These are phyloP conservation scores for Cutaneotrichosporon arboriforme DNA, from an alignment of 1,284 basidiomycete species.

Conservation along the genomic window DNA sequence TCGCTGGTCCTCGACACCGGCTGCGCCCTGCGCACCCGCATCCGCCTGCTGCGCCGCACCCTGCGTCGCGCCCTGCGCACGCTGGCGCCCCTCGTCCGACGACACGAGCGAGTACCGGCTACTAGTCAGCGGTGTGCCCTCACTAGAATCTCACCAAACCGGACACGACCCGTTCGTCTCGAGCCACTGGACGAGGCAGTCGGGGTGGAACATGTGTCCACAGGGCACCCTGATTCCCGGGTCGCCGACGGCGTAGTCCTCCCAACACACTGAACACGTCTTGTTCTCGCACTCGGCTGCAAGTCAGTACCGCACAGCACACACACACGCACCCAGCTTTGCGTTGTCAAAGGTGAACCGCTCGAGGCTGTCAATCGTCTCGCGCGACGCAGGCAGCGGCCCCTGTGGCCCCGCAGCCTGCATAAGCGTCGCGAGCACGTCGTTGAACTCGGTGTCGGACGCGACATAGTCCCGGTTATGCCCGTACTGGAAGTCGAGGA, in stretches of 20 bases:
- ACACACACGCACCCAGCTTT: slow-evolving; percentile 24
- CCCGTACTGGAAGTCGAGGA: too few relatives aligned
- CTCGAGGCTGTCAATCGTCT: slow-evolving; percentile 43
- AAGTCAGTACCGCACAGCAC: not conserved
- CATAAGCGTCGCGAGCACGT: slow-evolving; percentile 45
- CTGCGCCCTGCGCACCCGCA: too few relatives aligned
- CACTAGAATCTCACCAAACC: slow-evolving; percentile 33
- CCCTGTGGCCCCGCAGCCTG: slow-evolving; percentile 44
- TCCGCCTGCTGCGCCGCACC: too few relatives aligned
- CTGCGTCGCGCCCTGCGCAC: not conserved
- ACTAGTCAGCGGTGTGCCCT: slow-evolving; percentile 8
- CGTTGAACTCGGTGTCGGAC: slow-evolving; percentile 40
- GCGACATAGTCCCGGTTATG: slow-evolving; percentile 48
- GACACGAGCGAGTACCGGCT: slow-evolving; percentile 21
- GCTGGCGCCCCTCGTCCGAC: not conserved
- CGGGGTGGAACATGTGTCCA: slow-evolving; percentile 45
- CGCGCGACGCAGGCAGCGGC: slow-evolving; percentile 40
- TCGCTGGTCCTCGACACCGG: too few relatives aligned
- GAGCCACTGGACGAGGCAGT: slow-evolving; percentile 46
- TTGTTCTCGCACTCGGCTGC: slow-evolving; percentile 38
- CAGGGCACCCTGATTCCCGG: slow-evolving; percentile 42
- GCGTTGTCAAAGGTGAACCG: slow-evolving; percentile 36
- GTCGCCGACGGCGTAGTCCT: slow-evolving; percentile 39
- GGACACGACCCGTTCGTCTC: slow-evolving; percentile 47
- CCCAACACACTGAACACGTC: slow-evolving; percentile 46